phyloP scores from a whole-genome alignment of 78 protist genomes.

The Dictyostelium intermedium region DNA sequence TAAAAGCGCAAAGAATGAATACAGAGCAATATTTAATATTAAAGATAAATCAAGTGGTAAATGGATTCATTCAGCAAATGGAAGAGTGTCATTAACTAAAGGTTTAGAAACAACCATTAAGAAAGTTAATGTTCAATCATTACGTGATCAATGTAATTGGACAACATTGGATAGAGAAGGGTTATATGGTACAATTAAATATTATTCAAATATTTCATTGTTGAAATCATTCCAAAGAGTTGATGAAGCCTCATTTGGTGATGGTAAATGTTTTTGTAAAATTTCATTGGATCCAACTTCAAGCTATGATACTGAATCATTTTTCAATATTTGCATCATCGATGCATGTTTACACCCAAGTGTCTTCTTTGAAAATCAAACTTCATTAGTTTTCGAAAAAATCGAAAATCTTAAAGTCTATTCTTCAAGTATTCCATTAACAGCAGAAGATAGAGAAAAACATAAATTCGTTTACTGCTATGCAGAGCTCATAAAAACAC shows the following conservation, averaged over 20 bases:
- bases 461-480: not conserved
- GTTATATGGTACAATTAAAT: not conserved
- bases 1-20: conserved; percentile 1
- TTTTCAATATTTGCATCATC: conserved; percentile 14
- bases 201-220: not conserved
- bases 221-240: not conserved
- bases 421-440: not conserved
- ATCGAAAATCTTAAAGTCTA: conserved; percentile 7
- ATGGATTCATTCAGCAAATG: not conserved
- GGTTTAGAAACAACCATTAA: not conserved
- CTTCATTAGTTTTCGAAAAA: conserved; percentile 8
- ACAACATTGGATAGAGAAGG: not conserved
- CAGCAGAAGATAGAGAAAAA: not conserved
- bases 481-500: not conserved
- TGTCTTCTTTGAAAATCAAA: conserved; percentile 1
- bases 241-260: not conserved
- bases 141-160: conserved; percentile 1
- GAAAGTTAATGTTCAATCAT: not conserved
- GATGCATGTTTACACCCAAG: not conserved
- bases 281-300: not conserved
- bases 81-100: too few species aligned
- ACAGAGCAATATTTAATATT: not conserved
- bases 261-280: not conserved
- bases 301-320: not conserved
- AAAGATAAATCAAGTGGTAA: not conserved